phyloP scores from a whole-genome alignment of 306 rosid genomes.

The Vigna trinervia region DNA sequence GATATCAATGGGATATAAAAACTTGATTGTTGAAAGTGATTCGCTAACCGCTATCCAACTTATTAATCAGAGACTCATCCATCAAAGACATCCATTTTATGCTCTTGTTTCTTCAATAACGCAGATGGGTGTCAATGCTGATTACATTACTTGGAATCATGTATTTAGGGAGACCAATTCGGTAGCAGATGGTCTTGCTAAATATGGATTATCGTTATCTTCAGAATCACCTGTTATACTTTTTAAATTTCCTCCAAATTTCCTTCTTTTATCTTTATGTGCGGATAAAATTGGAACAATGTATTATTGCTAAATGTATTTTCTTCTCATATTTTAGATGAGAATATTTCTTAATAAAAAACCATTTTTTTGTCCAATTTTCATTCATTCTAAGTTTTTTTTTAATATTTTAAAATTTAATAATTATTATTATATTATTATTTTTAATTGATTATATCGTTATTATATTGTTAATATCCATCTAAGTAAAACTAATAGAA shows the following conservation, averaged over 20 bases:
- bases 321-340: too few species aligned
- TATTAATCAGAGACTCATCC: background rate
- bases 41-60: background rate
- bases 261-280: fast-evolving
- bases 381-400: too few species aligned
- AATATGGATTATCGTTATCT: background rate
- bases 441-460: too few species aligned
- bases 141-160: background rate
- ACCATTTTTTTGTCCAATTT: too few species aligned
- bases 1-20: too few species aligned
- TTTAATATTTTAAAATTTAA: too few species aligned
- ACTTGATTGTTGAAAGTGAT: background rate
- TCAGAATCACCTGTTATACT: fast-evolving
- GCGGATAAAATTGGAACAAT: background rate
- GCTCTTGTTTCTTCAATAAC: background rate
- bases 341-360: too few species aligned
- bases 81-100: background rate
- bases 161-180: background rate
- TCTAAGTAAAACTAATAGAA: too few species aligned
- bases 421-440: too few species aligned
- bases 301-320: background rate
- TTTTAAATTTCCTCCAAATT: background rate
- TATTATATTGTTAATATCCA: too few species aligned
- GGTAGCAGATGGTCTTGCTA: background rate
- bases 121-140: fast-evolving